Conservation (phyloP, 176 grass and related monocot species). For the Sorghum bicolor region Sorghum_bicolor_NCBIv3 NC_012875.2:54567001-54567500, state of each 20-base stretch:
- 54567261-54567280: no score
- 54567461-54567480: slow-evolving; percentile 9
- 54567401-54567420: slow-evolving; percentile 30
- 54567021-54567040: not conserved
- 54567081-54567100: not conserved
- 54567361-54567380: slow-evolving; percentile 36
- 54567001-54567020: not conserved
- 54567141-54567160: not conserved
- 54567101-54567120: not conserved
- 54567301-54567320: not conserved
- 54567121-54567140: not conserved
- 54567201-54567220: not conserved
- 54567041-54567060: not conserved
- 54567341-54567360: not conserved
- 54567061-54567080: not conserved
- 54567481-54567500: slow-evolving; percentile 47
- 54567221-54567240: not conserved
- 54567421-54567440: slow-evolving; percentile 5
- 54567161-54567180: not conserved
- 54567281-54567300: not conserved
- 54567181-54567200: not conserved
- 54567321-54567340: not conserved
- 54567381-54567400: slow-evolving; percentile 44
- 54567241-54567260: no score
- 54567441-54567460: not conserved